A percentile compares a stretch with the other conserved stretches of the same genome.
These are phyloP conservation scores for Tylopilus sp. DNA, from an alignment of 768 basidiomycete species.

Conservation along the genomic window DNA sequence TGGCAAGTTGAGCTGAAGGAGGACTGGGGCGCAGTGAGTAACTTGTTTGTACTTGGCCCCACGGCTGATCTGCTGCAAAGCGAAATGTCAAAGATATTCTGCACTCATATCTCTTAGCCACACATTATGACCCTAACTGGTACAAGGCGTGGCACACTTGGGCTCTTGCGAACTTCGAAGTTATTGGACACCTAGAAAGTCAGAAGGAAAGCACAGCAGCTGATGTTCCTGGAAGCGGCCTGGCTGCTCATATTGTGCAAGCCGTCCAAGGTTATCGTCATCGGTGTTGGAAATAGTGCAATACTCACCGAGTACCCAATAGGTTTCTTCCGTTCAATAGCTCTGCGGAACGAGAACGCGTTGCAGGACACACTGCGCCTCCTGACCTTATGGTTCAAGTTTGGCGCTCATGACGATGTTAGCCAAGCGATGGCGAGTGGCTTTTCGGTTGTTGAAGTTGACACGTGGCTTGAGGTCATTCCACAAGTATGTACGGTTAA, in stretches of 20 bases:
- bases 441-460: constrained; percentile 86
- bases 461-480: constrained; percentile 98
- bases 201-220: constrained; percentile 52
- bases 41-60: background rate
- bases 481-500: constrained; percentile 66
- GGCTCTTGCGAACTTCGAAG: constrained; percentile 96
- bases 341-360: constrained; percentile 84
- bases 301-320: constrained; percentile 7
- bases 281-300: background rate
- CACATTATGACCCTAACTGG: constrained; percentile 92
- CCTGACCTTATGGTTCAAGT: constrained; percentile 97
- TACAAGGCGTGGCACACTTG: constrained; percentile 99
- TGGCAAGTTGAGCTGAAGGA: constrained; percentile 85
- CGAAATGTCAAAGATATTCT: constrained; percentile 80
- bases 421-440: constrained; percentile 85
- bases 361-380: constrained; percentile 92
- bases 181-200: constrained; percentile 76
- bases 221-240: constrained; percentile 57
- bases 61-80: constrained; percentile 37
- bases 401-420: constrained; percentile 86
- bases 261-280: constrained; percentile 73
- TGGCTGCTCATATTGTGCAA: constrained; percentile 84
- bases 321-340: constrained; percentile 96
- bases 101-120: constrained; percentile 80
- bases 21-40: constrained; percentile 73